A percentile compares a stretch with the other conserved stretches of the same genome.
phyloP scores from a whole-genome alignment of 2,329 filamentous ascomycete genomes.

The Fonsecaea erecta region DNA sequence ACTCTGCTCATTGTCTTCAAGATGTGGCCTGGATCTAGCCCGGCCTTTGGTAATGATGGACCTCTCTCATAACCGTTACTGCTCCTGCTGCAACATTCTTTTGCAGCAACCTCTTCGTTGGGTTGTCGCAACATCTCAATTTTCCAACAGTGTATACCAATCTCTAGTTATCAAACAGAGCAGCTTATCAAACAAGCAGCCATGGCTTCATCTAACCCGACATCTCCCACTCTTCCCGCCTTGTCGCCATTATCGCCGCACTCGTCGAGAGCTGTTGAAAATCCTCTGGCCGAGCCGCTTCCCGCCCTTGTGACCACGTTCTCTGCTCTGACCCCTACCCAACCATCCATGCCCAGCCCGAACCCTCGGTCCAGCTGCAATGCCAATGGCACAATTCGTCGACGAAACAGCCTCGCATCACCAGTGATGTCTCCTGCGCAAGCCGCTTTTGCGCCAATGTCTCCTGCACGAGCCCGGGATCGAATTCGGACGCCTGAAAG shows the following conservation, averaged over 20 bases:
- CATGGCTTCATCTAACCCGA: slow-evolving; percentile 25
- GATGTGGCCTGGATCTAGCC: slow-evolving; percentile 4
- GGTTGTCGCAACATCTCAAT: not conserved
- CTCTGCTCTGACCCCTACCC: slow-evolving; percentile 6
- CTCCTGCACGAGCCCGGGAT: not conserved
- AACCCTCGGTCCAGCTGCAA: slow-evolving; percentile 1
- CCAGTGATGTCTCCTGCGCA: slow-evolving; percentile 25
- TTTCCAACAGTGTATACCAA: not conserved
- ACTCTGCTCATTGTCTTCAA: slow-evolving; percentile 4
- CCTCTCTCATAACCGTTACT: slow-evolving; percentile 2
- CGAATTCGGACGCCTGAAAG: slow-evolving; percentile 11
- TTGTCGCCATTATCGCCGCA: slow-evolving; percentile 25
- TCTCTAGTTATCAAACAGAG: not conserved
- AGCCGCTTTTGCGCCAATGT: slow-evolving; percentile 4
- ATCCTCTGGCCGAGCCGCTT: slow-evolving; percentile 1
- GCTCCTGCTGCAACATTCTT: not conserved
- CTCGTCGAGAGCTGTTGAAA: slow-evolving; percentile 13
- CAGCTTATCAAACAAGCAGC: too few relatives aligned
- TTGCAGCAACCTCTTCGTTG: not conserved
- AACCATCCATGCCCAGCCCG: slow-evolving; percentile 6
- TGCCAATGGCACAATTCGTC: slow-evolving; percentile 20
- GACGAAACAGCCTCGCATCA: slow-evolving; percentile 27
- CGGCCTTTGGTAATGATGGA: not conserved
- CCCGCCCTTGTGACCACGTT: slow-evolving; percentile 13
- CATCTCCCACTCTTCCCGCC: slow-evolving; percentile 18